Percentiles rank a stretch among this genome's conserved stretches.
Conservation (phyloP, 108 stramenopile species). For the Ochromonas danica region DNA sequence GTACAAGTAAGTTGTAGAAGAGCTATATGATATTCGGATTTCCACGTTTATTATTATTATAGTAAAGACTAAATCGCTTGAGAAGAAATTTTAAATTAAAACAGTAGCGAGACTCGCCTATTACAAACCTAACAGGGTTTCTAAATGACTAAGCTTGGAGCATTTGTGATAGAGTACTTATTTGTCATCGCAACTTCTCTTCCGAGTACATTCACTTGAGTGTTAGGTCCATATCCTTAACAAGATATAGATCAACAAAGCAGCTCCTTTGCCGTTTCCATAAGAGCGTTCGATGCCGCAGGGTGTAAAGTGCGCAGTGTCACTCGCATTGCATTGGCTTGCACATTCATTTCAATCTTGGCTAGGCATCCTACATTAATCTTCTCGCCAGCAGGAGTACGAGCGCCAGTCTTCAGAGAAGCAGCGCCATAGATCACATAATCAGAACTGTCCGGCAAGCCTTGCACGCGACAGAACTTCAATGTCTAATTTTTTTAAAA, state of each 20-base stretch:
- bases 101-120: too few species aligned
- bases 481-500: neutral
- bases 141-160: too few species aligned
- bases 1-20: too few species aligned
- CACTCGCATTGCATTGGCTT: slow-evolving; percentile 30
- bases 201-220: too few species aligned
- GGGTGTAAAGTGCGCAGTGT: slow-evolving; percentile 40
- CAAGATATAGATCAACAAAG: neutral
- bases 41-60: too few species aligned
- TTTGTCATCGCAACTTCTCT: neutral
- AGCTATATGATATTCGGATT: too few species aligned
- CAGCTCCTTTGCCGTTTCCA: slow-evolving; percentile 1
- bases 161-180: too few species aligned
- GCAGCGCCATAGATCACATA: slow-evolving; percentile 29
- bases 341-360: slow-evolving; percentile 39
- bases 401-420: slow-evolving; percentile 37
- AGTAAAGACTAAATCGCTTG: too few species aligned
- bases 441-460: slow-evolving; percentile 28
- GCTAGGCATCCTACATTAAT: slow-evolving; percentile 37
- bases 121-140: too few species aligned
- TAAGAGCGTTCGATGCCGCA: slow-evolving; percentile 18
- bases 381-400: slow-evolving; percentile 39
- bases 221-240: too few species aligned
- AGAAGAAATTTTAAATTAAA: too few species aligned
- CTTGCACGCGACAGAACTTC: neutral